Evolutionary conservation across 306 rosid species (phyloP).

Genomic region (Lithocarpus polystachyus): DNA sequence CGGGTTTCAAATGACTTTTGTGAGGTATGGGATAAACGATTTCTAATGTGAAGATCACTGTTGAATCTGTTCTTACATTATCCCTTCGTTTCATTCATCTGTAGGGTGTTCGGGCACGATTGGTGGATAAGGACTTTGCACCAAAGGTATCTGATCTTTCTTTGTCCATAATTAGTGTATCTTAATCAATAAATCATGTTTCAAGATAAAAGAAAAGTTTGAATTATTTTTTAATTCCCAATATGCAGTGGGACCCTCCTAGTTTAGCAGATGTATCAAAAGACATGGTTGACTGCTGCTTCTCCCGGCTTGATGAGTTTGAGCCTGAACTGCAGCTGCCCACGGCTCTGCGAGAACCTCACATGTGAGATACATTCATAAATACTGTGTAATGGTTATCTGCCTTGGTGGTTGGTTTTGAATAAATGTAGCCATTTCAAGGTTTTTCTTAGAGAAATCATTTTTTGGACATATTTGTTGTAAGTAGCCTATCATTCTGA

Average conservation of each 20-base stretch:
- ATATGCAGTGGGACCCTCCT: constrained; percentile 88
- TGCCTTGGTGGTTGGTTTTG: background rate
- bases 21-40: constrained; percentile 53
- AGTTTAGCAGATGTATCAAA: constrained; percentile 61
- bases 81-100: constrained; percentile 7
- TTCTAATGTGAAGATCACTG: background rate
- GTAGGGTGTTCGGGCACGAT: constrained; percentile 85
- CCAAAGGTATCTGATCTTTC: constrained; percentile 62
- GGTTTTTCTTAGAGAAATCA: background rate
- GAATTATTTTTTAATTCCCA: constrained; percentile 13
- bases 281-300: constrained; percentile 76
- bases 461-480: too few relatives aligned
- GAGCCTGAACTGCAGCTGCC: constrained; percentile 75
- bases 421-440: background rate
- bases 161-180: background rate
- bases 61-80: constrained; percentile 2
- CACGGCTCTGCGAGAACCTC: constrained; percentile 73
- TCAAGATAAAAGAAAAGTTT: background rate
- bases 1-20: constrained; percentile 63
- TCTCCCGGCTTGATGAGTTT: constrained; percentile 51
- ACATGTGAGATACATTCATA: constrained; percentile 36
- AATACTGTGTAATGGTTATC: constrained; percentile 13
- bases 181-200: background rate
- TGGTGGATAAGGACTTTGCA: constrained; percentile 85
- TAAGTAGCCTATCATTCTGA: background rate